A percentile compares a stretch with the other conserved stretches of the same genome.
Conservation (phyloP, 2,329 filamentous ascomycete genomes). For the Sporothrix inflata region DNA sequence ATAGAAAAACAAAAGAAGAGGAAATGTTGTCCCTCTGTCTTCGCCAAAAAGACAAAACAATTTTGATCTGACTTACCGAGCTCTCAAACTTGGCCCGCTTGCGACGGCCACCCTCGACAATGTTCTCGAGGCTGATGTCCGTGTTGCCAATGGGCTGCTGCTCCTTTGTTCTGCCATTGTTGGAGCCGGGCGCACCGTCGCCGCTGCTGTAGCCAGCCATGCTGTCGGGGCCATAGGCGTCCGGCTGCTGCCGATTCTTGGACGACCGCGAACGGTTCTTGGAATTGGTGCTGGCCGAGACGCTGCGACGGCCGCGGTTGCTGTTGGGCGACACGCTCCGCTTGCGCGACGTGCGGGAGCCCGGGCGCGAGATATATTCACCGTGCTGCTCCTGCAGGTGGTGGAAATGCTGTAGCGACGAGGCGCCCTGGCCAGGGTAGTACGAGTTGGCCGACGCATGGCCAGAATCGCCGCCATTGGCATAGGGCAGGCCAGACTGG, state of each 20-base stretch:
- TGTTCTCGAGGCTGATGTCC: slow-evolving; percentile 97
- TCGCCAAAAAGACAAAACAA: slow-evolving; percentile 29
- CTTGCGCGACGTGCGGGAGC: slow-evolving; percentile 70
- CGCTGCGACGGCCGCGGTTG: slow-evolving; percentile 73
- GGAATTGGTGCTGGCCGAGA: slow-evolving; percentile 64
- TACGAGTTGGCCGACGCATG: slow-evolving; percentile 47
- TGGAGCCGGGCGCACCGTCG: slow-evolving; percentile 76
- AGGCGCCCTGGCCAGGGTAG: slow-evolving; percentile 50
- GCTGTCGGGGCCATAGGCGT: slow-evolving; percentile 63
- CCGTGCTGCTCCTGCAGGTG: slow-evolving; percentile 49
- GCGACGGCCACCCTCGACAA: slow-evolving; percentile 92
- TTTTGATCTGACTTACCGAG: slow-evolving; percentile 70
- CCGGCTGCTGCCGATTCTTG: slow-evolving; percentile 50
- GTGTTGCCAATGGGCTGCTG: slow-evolving; percentile 76
- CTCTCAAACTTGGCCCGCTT: slow-evolving; percentile 96
- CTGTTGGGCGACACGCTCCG: slow-evolving; percentile 77
- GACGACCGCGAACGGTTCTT: slow-evolving; percentile 70
- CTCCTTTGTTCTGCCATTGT: slow-evolving; percentile 78
- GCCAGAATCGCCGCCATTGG: slow-evolving; percentile 46
- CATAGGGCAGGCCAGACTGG: neutral
- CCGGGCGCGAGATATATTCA: slow-evolving; percentile 67
- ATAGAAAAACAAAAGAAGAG: neutral
- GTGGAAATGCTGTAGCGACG: slow-evolving; percentile 39
- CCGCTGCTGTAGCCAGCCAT: slow-evolving; percentile 82
- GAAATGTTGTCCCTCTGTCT: slow-evolving; percentile 21